A percentile compares a stretch with the other conserved stretches of the same genome.
phyloP scores from a whole-genome alignment of 495 filamentous ascomycete genomes.

The Trichoderma erinaceum region DNA sequence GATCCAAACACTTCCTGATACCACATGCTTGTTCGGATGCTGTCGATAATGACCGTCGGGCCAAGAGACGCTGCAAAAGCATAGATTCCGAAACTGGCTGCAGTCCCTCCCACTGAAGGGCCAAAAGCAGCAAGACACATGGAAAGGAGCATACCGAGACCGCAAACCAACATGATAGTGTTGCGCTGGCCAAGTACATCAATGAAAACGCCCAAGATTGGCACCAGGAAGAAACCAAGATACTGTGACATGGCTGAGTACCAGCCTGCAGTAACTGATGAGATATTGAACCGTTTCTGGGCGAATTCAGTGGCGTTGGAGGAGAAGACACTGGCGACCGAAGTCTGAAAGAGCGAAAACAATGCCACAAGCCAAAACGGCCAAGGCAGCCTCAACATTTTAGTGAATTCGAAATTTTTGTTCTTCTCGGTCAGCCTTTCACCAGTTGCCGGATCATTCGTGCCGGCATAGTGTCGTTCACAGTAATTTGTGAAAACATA shows the following conservation, averaged over 20 bases:
- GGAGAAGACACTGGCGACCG: slow-evolving; percentile 34
- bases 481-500: slow-evolving; percentile 40
- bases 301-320: slow-evolving; percentile 43
- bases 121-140: slow-evolving; percentile 39
- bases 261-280: slow-evolving; percentile 39
- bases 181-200: slow-evolving; percentile 40
- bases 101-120: slow-evolving; percentile 30
- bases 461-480: slow-evolving; percentile 28
- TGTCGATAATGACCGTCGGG: slow-evolving; percentile 39
- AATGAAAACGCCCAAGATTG: slow-evolving; percentile 38
- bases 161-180: slow-evolving; percentile 36
- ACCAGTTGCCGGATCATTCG: slow-evolving; percentile 34
- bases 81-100: slow-evolving; percentile 40
- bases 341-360: slow-evolving; percentile 43
- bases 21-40: slow-evolving; percentile 40
- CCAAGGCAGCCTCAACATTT: slow-evolving; percentile 41
- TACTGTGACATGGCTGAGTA: slow-evolving; percentile 40
- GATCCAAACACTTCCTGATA: slow-evolving; percentile 42
- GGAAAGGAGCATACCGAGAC: slow-evolving; percentile 34
- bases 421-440: slow-evolving; percentile 41
- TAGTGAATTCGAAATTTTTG: slow-evolving; percentile 38
- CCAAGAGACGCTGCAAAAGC: slow-evolving; percentile 37
- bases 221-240: slow-evolving; percentile 42
- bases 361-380: slow-evolving; percentile 37
- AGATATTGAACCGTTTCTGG: slow-evolving; percentile 36